phyloP scores from a whole-genome alignment of 225 moss, liverwort and hornwort genomes.

The Physcomitrellopsis africana region DNA sequence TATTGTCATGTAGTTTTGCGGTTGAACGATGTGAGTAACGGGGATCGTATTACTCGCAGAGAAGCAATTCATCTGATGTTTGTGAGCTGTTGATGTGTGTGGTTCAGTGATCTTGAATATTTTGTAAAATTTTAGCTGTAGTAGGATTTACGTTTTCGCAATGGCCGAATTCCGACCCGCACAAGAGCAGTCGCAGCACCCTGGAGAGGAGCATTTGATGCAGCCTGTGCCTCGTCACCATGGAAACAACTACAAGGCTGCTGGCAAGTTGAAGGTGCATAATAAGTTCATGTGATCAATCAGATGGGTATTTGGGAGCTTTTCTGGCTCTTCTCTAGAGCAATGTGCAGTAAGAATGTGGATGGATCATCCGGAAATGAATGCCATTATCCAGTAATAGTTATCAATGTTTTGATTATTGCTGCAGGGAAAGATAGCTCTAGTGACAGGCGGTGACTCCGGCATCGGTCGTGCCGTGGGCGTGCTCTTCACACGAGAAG shows the following conservation, averaged over 20 bases:
- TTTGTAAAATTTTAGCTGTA: no score
- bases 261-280: constrained; percentile 63
- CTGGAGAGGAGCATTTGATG: constrained; percentile 68
- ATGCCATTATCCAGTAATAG: not conserved
- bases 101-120: no score
- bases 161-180: constrained; percentile 41
- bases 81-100: no score
- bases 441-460: constrained; percentile 71
- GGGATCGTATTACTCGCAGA: no score
- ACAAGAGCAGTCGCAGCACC: constrained; percentile 46
- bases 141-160: not conserved
- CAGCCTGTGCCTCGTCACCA: constrained; percentile 44
- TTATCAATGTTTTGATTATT: not conserved
- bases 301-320: not conserved
- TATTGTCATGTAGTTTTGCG: no score
- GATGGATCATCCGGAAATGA: not conserved
- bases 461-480: constrained; percentile 66
- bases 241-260: constrained; percentile 41
- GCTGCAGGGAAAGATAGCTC: constrained; percentile 59
- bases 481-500: constrained; percentile 55
- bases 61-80: no score
- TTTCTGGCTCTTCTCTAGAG: not conserved
- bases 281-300: not conserved
- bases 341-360: no score
- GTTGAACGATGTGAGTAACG: no score